Evolutionary conservation across 176 grass and related monocot species (phyloP).

Genomic region (Aegilops tauschii): DNA sequence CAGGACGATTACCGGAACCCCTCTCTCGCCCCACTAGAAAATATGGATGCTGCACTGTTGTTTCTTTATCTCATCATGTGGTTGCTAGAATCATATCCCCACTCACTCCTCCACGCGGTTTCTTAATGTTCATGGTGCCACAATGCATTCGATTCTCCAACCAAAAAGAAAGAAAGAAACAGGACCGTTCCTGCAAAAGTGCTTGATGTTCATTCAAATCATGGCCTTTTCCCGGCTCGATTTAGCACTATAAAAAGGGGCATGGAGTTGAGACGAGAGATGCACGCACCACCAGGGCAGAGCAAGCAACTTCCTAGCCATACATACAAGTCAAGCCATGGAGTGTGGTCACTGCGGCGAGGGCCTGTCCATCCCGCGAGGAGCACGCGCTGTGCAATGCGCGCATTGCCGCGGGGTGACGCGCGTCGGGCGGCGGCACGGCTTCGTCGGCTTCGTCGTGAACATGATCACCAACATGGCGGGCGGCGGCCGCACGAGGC

Average conservation of each 20-base stretch:
- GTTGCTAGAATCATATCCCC: background rate
- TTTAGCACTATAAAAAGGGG: background rate
- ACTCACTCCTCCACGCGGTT: background rate
- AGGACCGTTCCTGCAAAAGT: too few relatives aligned
- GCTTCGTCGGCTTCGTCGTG: background rate
- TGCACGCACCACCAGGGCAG: background rate
- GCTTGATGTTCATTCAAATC: background rate
- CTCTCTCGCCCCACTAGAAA: too few relatives aligned
- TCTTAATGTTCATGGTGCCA: background rate
- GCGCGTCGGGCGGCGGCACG: slow-evolving; percentile 22
- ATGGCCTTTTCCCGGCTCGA: background rate
- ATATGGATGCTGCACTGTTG: too few relatives aligned
- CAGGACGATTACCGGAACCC: too few relatives aligned
- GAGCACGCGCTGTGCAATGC: slow-evolving; percentile 45
- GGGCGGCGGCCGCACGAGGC: background rate
- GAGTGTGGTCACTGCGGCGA: slow-evolving; percentile 34
- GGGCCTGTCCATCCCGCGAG: slow-evolving; percentile 16
- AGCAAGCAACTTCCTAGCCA: too few relatives aligned
- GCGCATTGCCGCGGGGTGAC: slow-evolving; percentile 45
- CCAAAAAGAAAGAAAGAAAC: too few relatives aligned
- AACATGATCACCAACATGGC: background rate
- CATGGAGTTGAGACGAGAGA: background rate
- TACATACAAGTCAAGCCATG: background rate
- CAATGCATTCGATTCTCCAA: background rate
- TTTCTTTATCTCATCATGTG: background rate